Conservation (phyloP, 306 rosid genomes). For the Pyrus betulifolia region DNA sequence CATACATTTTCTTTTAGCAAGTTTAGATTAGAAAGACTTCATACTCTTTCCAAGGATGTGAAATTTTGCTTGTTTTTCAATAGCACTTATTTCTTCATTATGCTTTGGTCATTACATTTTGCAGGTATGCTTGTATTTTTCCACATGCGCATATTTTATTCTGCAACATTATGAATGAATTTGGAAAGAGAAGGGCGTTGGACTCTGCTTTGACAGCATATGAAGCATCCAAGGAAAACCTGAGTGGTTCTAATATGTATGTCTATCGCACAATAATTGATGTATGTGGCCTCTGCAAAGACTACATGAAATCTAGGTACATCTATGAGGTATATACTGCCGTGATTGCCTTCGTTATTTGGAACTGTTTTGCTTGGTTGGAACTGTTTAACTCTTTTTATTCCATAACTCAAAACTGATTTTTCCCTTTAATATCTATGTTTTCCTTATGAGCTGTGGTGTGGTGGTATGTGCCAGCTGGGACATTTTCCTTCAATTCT, state of each 20-base stretch:
- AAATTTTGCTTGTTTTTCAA: neutral
- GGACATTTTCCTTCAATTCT: neutral
- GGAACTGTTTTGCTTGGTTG: neutral
- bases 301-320: slow-evolving; percentile 74
- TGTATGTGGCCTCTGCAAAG: slow-evolving; percentile 71
- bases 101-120: slow-evolving; percentile 13
- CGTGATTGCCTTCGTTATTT: slow-evolving; percentile 18
- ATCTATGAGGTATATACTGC: slow-evolving; percentile 64
- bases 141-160: slow-evolving; percentile 61
- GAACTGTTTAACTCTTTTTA: neutral
- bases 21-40: neutral
- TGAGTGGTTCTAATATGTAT: slow-evolving; percentile 59
- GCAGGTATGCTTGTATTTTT: slow-evolving; percentile 82
- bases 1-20: neutral
- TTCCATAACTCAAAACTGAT: neutral
- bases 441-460: neutral
- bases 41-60: neutral
- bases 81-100: neutral
- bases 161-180: slow-evolving; percentile 58
- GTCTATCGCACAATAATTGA: slow-evolving; percentile 77
- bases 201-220: slow-evolving; percentile 64
- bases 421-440: neutral
- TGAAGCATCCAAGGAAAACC: slow-evolving; percentile 49
- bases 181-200: slow-evolving; percentile 71
- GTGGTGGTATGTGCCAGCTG: neutral